phyloP scores from a whole-genome alignment of 176 grass and related monocot genomes.

The Stipa capillata region DNA sequence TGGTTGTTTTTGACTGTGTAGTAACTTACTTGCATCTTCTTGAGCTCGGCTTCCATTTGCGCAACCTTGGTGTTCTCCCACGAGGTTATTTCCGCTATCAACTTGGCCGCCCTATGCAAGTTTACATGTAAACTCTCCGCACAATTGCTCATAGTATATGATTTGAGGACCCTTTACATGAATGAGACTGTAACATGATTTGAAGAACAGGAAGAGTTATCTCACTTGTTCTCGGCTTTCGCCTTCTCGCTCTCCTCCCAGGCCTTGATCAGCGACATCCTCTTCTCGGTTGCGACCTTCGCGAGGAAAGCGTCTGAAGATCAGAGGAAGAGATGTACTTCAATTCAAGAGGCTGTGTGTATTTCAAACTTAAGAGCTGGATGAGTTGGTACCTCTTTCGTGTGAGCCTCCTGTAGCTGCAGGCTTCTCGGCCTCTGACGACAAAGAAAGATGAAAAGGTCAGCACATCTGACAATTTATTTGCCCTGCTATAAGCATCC shows the following conservation, averaged over 20 bases:
- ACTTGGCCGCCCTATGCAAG: conserved; percentile 46
- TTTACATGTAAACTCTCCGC: no score
- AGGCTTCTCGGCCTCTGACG: conserved; percentile 31
- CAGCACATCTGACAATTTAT: neutral
- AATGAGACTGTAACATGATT: no score
- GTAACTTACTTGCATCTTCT: conserved; percentile 52
- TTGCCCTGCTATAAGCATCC: no score
- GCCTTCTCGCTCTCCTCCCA: conserved; percentile 82
- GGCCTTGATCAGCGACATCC: conserved; percentile 47
- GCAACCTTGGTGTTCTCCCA: conserved; percentile 76
- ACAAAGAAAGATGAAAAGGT: neutral
- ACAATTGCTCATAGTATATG: no score
- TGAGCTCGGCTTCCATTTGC: conserved; percentile 51
- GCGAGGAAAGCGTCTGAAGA: conserved; percentile 34
- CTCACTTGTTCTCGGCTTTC: conserved; percentile 57
- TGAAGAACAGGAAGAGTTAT: neutral
- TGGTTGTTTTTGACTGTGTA: neutral
- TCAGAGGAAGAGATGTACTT: neutral
- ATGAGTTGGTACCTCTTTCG: conserved; percentile 35
- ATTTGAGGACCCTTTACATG: no score
- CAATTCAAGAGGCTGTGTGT: neutral
- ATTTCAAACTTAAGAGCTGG: neutral
- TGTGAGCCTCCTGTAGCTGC: conserved; percentile 14
- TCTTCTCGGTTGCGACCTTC: conserved; percentile 41
- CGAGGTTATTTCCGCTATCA: conserved; percentile 26